Evolutionary conservation across 306 rosid genomes (phyloP), one percentile per base, ranked within the genome.

Genomic region (Corylus americana): DNA sequence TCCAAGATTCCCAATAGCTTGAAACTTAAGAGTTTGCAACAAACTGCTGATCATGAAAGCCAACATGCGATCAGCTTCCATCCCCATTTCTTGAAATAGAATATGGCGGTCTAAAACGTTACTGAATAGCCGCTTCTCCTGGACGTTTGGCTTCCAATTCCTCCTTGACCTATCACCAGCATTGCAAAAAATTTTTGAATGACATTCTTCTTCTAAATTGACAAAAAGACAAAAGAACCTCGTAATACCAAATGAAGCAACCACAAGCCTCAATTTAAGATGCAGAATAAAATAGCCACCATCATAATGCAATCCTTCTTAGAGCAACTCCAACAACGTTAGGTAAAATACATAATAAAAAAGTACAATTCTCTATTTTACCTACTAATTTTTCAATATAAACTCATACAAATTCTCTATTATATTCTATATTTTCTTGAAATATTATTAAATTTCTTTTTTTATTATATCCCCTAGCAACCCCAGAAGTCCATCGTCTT

Each of bases 131-230:
- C 98, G 87, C 87, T 95, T 95, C 67, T 84, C 94, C 86, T 93
- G 98, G 71, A 93, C 93, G 82, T 95, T 95, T 7, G 98, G 98
- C 77, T 95, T 95, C 99, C 99, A 95, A 49, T 64, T 58, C 89
- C 99, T 92, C 87, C 87, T 91, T 44, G 96, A 58, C 90, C 99
- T 93, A 51, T 84, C 76, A 82, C 62, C 74, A 70, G 7, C 80
- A 86, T 58, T 12, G 77, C 76, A 84, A 20, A 79, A 76, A 80
- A 83, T 70, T 70, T 66, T 11, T 73, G 53, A 81, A 64, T 71
- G 62, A 20, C 39, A 53, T 37, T 29, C 47, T 73, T 47, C 4
- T 68, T 31, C 12, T 63, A 68, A 69, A n/a, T n/a, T 27, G 22
- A 67, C 20, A 27, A 47, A 31, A 80, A 13, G 29, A 42, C n/a